Base-by-base conservation (phyloP, 2,329 filamentous ascomycete genomes). In the Colletotrichum sp. region DNA sequence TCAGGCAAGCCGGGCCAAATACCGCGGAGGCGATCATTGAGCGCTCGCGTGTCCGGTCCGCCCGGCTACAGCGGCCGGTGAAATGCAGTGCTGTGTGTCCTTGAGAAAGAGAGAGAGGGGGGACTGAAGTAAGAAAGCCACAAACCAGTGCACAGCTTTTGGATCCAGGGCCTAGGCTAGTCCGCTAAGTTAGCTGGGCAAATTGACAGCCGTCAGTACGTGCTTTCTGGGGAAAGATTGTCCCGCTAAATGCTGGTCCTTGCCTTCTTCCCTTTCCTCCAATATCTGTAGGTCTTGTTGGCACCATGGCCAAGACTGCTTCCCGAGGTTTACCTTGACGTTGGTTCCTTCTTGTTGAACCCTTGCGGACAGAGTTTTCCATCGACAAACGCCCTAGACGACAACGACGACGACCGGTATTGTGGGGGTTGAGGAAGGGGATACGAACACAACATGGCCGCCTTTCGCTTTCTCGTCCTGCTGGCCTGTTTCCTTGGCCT, bases 401-500 rank as follows among this genome's bases (percentile, higher is more conserved):
- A 44, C 18, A 16, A 26, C 63, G 10, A 32, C 21, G 18, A 49
- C 34, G 15, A 44, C 10, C 16, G 13, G 44, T 52, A 52, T 52
- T 52, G 44, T 9, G 34, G 30, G 32, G 59, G n/a, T 44, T 32
- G 59, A 59, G 39, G 34, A 28, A 71, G 67, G 32, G 30, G 34
- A 32, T 16, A n/a, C 44, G 18, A 8, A 59, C 13, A 21, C 15
- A 64, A 21, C 16, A 16, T 76, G 74, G 49, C 24, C 15, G 16
- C 64, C 44, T 21, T 62, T 28, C 70, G 74, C 15, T 36, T 76
- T 34, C 16, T 76, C 49, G 24, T 59, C 28, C 13, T 73, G 44
- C 34, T 76, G 21, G 59, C 65, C n/a, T 76, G 70, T 60, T 39
- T 76, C 0, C 49, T 76, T 2, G 74, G 74, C 8, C 18, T 73